Evolutionary conservation across 108 stramenopile genomes (phyloP).

Genomic region (Stephanodiscus minutulus): DNA sequence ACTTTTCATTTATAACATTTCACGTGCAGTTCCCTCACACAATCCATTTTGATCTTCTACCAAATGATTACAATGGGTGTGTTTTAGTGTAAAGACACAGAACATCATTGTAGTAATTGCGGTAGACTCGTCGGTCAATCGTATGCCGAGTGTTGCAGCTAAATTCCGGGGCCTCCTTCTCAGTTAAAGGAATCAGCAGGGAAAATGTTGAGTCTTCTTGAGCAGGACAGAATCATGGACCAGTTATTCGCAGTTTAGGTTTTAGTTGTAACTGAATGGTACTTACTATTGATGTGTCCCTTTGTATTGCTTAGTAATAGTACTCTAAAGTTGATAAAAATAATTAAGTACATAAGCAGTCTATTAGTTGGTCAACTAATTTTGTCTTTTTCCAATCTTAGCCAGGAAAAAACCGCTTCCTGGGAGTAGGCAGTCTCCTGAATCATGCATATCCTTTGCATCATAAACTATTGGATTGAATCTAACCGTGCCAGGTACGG

Average conservation of each 20-base stretch:
- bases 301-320: too few species aligned
- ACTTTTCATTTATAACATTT: not conserved
- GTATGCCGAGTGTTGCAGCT: constrained; percentile 39
- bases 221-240: not conserved
- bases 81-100: constrained; percentile 27
- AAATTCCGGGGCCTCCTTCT: not conserved
- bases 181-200: not conserved
- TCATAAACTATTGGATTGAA: constrained; percentile 6
- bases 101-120: constrained; percentile 46
- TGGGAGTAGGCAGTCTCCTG: not conserved
- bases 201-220: not conserved
- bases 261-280: not conserved
- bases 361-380: not conserved
- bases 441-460: not conserved
- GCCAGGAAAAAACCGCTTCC: constrained; percentile 5
- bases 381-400: constrained; percentile 1
- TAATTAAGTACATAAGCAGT: not conserved
- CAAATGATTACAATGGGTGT: not conserved
- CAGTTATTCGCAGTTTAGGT: not conserved
- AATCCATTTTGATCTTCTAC: constrained; percentile 7
- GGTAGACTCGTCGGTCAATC: constrained; percentile 34
- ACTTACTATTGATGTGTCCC: not conserved
- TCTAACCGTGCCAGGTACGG: not conserved
- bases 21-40: not conserved
- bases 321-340: not conserved